Base-by-base conservation (phyloP, 306 rosid genomes). In the Glycyrrhiza uralensis region DNA sequence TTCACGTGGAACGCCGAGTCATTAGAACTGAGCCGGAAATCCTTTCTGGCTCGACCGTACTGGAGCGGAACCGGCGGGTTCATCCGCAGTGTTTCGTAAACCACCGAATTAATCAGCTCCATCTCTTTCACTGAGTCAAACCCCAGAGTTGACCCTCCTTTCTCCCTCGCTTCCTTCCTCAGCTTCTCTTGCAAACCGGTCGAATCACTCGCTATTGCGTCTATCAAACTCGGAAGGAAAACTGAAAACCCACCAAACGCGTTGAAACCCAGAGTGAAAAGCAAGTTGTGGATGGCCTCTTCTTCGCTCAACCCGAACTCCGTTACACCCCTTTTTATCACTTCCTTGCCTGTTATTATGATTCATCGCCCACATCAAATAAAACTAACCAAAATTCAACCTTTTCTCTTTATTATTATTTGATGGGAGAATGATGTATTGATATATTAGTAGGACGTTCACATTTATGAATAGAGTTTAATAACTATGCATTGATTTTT, bases 41-140 rank as follows among this genome's bases (percentile, higher is more conserved):
- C 88, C 72, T 80, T 88, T 18, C 97, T 81, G 14, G 99, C 99
- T 6, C 99, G 86, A 9, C 79, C 99, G 32, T 24, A 95, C 32
- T 91, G 97, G 18, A 85, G 79, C 0, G 99, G 96, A 29, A 95
- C 99, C 0, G 99, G 99, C 0, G 99, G 99, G 76, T 78, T 82
- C 20, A 85, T 69, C 58, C 99, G 87, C 45, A 95, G 97, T 3
- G 89, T 75, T 69, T 95, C 97, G 30, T 84, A 95, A 6, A 95
- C 99, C 3, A 89, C 81, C 0, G 99, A 91, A 12, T 84, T 84
- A 28, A 89, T 80, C 5, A 95, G 85, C 0, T 71, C 78, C 93
- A 95, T 68, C 0, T 85, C 80, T 72, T 88, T 89, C 3, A 89
- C 33, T 0, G 96, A 88, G 65, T 81, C 87, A 2, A 91, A 83